phyloP scores from a whole-genome alignment of 192 early-diverging fungal species.

The Coemansia sp. region DNA sequence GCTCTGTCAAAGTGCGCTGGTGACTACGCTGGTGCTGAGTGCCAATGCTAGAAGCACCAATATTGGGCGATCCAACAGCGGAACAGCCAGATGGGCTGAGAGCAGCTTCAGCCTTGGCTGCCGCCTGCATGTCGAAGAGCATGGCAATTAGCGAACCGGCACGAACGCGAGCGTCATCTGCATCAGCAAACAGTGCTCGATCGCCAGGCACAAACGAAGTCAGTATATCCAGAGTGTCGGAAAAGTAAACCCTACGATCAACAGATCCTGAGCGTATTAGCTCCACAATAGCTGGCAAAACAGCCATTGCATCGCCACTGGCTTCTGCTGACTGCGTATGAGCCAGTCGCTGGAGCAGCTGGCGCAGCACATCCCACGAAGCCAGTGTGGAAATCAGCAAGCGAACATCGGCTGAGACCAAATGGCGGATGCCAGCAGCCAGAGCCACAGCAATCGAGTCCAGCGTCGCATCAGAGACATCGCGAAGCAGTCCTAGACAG shows the following conservation, averaged over 20 bases:
- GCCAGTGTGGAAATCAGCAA: conserved; percentile 15
- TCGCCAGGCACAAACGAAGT: conserved; percentile 44
- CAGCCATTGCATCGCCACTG: conserved; percentile 21
- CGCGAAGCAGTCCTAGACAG: conserved; percentile 55
- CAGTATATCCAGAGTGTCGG: conserved; percentile 34
- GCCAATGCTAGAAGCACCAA: neutral
- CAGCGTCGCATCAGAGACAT: conserved; percentile 57
- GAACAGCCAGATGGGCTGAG: neutral
- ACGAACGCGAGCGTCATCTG: neutral
- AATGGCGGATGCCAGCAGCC: conserved; percentile 27
- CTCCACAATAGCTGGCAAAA: conserved; percentile 38
- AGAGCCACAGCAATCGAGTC: conserved; percentile 39
- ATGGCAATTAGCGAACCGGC: conserved; percentile 37
- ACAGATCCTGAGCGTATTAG: conserved; percentile 39
- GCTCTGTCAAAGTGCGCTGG: conserved; percentile 27
- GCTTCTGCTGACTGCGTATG: conserved; percentile 21
- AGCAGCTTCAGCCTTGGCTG: conserved; percentile 20
- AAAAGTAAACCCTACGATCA: conserved; percentile 33
- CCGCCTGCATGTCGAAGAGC: conserved; percentile 41
- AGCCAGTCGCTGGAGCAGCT: conserved; percentile 45
- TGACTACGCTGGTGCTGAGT: neutral
- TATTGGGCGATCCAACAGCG: neutral
- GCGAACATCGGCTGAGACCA: conserved; percentile 29
- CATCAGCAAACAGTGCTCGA: conserved; percentile 20
- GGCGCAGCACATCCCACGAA: conserved; percentile 45